Percentiles rank a stretch among this genome's conserved stretches.
Conservation (phyloP, 2,329 filamentous ascomycete species). For the Colletotrichum chrysophilum region DNA sequence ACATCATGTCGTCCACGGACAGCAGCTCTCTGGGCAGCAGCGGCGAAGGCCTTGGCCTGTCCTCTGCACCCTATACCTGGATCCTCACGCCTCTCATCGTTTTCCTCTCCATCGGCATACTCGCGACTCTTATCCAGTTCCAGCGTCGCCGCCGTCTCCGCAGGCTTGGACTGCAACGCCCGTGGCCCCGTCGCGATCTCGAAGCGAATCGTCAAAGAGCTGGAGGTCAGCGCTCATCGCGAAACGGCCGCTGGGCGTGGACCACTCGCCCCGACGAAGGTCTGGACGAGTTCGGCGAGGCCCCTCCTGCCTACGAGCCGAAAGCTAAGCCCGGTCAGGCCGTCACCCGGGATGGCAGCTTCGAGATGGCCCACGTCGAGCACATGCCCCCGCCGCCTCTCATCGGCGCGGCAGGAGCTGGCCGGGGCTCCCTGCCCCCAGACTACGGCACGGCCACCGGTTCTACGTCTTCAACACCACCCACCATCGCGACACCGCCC, state of each 20-base stretch:
- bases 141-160: conserved; percentile 40
- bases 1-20: conserved; percentile 10
- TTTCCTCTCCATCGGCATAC: conserved; percentile 43
- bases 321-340: conserved; percentile 28
- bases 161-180: conserved; percentile 15
- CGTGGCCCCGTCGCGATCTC: conserved; percentile 26
- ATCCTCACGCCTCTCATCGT: conserved; percentile 56
- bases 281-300: conserved; percentile 67
- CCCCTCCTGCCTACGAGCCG: conserved; percentile 65
- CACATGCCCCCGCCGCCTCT: background rate
- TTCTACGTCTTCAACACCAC: conserved; percentile 5
- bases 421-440: conserved; percentile 7
- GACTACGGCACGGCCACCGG: conserved; percentile 11
- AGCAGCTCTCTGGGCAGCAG: background rate
- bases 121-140: conserved; percentile 47
- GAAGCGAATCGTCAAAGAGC: conserved; percentile 11
- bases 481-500: conserved; percentile 4
- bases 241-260: conserved; percentile 23
- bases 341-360: conserved; percentile 5
- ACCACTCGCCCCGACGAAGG: conserved; percentile 53
- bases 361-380: conserved; percentile 17
- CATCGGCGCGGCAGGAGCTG: background rate
- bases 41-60: conserved; percentile 27
- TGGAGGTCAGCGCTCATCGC: conserved; percentile 9
- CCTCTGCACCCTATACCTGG: conserved; percentile 61